These are phyloP conservation scores for Catunica adiposa DNA, from an alignment of 2,329 filamentous ascomycete genomes.

Conservation along the genomic window DNA sequence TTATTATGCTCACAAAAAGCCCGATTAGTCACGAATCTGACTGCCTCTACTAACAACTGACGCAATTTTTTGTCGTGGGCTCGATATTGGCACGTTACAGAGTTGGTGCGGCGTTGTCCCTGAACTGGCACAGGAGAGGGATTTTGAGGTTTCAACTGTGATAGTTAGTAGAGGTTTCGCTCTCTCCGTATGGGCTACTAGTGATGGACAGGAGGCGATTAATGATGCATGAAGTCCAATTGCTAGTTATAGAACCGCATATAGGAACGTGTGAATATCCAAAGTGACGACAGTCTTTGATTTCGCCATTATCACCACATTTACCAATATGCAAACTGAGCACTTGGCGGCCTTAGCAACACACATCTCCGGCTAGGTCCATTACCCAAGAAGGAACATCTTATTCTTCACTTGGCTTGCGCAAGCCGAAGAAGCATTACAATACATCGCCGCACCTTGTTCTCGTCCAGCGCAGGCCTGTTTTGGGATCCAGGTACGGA, in stretches of 20 bases:
- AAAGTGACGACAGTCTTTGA: not conserved
- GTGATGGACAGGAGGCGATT: no score
- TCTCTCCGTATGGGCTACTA: no score
- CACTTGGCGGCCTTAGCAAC: not conserved
- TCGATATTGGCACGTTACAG: not conserved
- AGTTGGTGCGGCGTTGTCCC: not conserved
- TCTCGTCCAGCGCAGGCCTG: not conserved
- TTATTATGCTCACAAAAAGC: no score
- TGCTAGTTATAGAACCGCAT: no score
- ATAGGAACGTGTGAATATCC: not conserved
- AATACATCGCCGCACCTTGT: not conserved
- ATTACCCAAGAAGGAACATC: not conserved
- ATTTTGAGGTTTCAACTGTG: not conserved
- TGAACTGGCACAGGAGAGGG: not conserved
- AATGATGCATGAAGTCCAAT: no score
- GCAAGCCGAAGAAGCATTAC: not conserved
- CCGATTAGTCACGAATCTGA: no score
- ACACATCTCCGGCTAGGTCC: not conserved
- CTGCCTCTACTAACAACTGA: no score
- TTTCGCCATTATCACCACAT: not conserved
- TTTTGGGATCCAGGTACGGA: not conserved
- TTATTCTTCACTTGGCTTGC: not conserved
- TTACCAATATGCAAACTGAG: not conserved
- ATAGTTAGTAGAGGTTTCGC: no score
- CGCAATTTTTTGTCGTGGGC: not conserved